Evolutionary conservation across 306 rosid species (phyloP), one percentile per base, ranked within the genome.

Genomic region (Pyrus communis): DNA sequence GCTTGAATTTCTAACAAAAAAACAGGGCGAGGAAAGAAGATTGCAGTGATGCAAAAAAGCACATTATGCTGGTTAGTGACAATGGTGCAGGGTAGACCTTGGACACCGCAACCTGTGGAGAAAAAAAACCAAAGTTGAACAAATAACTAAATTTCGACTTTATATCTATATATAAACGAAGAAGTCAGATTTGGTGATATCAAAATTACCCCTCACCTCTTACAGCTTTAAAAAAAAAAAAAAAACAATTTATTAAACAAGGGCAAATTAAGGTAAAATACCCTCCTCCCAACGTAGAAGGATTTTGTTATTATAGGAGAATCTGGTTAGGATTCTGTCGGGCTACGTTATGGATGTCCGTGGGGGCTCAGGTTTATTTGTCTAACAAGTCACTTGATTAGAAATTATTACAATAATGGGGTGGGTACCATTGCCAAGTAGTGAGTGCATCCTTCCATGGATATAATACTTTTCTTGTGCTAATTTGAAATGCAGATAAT

Each of bases 1-100:
- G 21, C 55, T 57, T 33, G 67, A 75, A 82, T 80, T 62, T 77
- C 69, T 76, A 5, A 63, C 76, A 4, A 82, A 64, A 64, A 73
- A 79, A 62, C 10, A 77, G 54, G 46, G 84, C 84, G 64, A 82
- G 75, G 19, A 85, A 22, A 27, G 67, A 71, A 51, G 84, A 82
- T 69, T 85, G 88, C 78, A 82, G 35, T 2, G 84, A 42, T 2
- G 84, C 84, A 12, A 79, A 85, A 60, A 79, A 82, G 76, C 86
- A 82, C 33, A 72, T 79, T 55, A 85, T 52, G 11, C 69, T 63
- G 42, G 70, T 77, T 8, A 82, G 51, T 3, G 78, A 82, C 38
- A 82, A 45, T 62, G 42, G 75, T 62, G 84, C 84, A 3, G 82
- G 78, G 79, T 82, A 82, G 54, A 75, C 73, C 69, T 74, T 82